phyloP scores from a whole-genome alignment of 257 asterid genomes.

The Ocimum tenuiflorum region DNA sequence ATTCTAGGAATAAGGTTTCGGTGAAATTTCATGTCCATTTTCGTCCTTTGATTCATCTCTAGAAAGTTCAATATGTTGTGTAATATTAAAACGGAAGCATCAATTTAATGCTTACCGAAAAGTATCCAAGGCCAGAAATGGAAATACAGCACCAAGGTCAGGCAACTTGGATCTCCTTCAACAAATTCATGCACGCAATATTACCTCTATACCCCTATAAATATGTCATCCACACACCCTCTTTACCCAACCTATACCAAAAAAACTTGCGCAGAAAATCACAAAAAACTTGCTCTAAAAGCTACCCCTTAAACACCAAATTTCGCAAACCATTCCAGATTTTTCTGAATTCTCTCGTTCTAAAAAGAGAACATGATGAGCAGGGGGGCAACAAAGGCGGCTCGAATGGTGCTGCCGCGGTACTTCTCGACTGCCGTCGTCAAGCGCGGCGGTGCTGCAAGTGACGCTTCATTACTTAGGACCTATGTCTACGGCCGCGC shows the following conservation, averaged over 20 bases:
- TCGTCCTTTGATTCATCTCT: slow-evolving; percentile 5
- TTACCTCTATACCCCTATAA: slow-evolving; percentile 23
- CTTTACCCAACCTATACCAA: background rate
- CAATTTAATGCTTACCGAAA: background rate
- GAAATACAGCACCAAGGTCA: background rate
- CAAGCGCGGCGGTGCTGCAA: slow-evolving; percentile 18
- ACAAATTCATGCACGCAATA: slow-evolving; percentile 18
- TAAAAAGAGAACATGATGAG: slow-evolving; percentile 37
- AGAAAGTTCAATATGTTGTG: background rate
- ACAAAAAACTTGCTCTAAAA: background rate
- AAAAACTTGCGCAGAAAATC: background rate
- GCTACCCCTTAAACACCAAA: background rate
- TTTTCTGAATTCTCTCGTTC: background rate
- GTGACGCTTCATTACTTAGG: slow-evolving; percentile 9
- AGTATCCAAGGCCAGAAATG: slow-evolving; percentile 8
- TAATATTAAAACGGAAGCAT: background rate
- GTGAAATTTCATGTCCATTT: background rate
- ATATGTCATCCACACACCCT: background rate
- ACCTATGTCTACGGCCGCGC: background rate
- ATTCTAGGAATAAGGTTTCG: too few relatives aligned
- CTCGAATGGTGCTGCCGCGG: slow-evolving; percentile 36
- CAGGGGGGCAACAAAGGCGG: slow-evolving; percentile 36
- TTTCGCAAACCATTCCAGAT: background rate
- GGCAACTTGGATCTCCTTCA: background rate
- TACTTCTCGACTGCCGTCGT: slow-evolving; percentile 37